These are phyloP conservation scores for Catunica adiposa DNA, from an alignment of 2,329 filamentous ascomycete genomes.

Conservation along the genomic window DNA sequence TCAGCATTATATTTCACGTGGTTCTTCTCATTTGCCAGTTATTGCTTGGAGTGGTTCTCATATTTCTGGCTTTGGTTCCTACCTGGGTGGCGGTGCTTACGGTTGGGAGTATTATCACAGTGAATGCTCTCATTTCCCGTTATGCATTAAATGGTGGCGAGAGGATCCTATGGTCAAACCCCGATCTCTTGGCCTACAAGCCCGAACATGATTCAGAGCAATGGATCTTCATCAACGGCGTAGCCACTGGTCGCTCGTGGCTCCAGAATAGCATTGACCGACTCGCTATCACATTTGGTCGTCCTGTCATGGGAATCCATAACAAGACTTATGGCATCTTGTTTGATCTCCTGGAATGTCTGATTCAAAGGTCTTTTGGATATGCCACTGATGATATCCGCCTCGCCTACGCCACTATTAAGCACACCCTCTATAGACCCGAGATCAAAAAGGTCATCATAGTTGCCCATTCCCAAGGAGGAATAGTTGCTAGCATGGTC, in stretches of 20 bases:
- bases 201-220: slow-evolving; percentile 44
- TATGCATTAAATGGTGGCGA: slow-evolving; percentile 35
- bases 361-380: slow-evolving; percentile 57
- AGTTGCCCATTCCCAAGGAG: slow-evolving; percentile 63
- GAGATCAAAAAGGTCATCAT: slow-evolving; percentile 53
- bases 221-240: slow-evolving; percentile 70
- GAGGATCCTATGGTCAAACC: slow-evolving; percentile 34
- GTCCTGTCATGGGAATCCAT: slow-evolving; percentile 56
- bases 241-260: slow-evolving; percentile 48
- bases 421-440: slow-evolving; percentile 44
- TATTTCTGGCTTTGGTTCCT: slow-evolving; percentile 30
- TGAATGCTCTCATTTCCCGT: slow-evolving; percentile 35
- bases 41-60: slow-evolving; percentile 43
- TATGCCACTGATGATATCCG: slow-evolving; percentile 56
- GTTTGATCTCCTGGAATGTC: slow-evolving; percentile 61
- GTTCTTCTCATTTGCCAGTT: slow-evolving; percentile 42
- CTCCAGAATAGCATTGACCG: slow-evolving; percentile 55
- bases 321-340: slow-evolving; percentile 59
- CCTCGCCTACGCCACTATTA: slow-evolving; percentile 43
- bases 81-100: slow-evolving; percentile 30
- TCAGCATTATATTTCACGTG: slow-evolving; percentile 39
- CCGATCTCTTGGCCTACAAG: slow-evolving; percentile 32
- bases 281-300: slow-evolving; percentile 53
- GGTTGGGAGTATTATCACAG: slow-evolving; percentile 27
- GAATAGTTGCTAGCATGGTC: slow-evolving; percentile 54